A percentile compares a stretch with the other conserved stretches of the same genome.
phyloP scores from a whole-genome alignment of 2,329 filamentous ascomycete species.

The Cladosporium austrohemisphaericum region DNA sequence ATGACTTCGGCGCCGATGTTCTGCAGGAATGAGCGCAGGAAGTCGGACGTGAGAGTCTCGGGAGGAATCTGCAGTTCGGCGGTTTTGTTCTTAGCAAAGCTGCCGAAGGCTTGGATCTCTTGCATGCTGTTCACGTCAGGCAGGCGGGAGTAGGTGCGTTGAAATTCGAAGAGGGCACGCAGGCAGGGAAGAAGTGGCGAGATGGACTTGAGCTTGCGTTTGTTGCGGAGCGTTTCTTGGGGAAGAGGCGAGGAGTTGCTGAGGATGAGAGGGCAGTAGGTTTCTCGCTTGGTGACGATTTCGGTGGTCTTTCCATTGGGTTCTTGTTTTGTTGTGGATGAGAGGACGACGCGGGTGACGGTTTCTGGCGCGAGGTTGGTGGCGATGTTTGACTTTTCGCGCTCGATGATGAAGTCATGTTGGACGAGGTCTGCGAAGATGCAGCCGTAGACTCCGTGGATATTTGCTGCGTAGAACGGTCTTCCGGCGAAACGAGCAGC shows the following conservation, averaged over 20 bases:
- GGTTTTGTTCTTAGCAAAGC: constrained; percentile 73
- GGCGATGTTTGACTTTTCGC: constrained; percentile 72
- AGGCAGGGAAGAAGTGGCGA: constrained; percentile 80
- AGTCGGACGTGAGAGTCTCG: constrained; percentile 50
- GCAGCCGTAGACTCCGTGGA: constrained; percentile 89
- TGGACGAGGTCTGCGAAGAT: constrained; percentile 89
- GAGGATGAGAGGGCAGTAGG: constrained; percentile 84
- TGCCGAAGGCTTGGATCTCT: constrained; percentile 74
- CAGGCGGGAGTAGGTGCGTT: constrained; percentile 41
- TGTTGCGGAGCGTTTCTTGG: constrained; percentile 63
- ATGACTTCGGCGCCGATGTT: constrained; percentile 81
- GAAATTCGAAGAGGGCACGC: constrained; percentile 86
- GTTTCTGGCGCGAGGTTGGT: constrained; percentile 62
- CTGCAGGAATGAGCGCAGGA: constrained; percentile 79
- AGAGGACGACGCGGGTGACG: constrained; percentile 70
- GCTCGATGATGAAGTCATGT: constrained; percentile 86
- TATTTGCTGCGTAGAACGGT: constrained; percentile 83
- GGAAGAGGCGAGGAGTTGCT: constrained; percentile 72
- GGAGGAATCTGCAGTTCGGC: constrained; percentile 54
- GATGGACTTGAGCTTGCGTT: constrained; percentile 68
- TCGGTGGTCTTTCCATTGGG: constrained; percentile 68
- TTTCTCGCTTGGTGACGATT: constrained; percentile 84
- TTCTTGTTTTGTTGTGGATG: constrained; percentile 65
- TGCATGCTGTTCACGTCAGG: constrained; percentile 54
- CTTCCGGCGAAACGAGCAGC: constrained; percentile 72